These are phyloP conservation scores for Petunia hybrid DNA, from an alignment of 305 asterid species.

Conservation along the genomic window DNA sequence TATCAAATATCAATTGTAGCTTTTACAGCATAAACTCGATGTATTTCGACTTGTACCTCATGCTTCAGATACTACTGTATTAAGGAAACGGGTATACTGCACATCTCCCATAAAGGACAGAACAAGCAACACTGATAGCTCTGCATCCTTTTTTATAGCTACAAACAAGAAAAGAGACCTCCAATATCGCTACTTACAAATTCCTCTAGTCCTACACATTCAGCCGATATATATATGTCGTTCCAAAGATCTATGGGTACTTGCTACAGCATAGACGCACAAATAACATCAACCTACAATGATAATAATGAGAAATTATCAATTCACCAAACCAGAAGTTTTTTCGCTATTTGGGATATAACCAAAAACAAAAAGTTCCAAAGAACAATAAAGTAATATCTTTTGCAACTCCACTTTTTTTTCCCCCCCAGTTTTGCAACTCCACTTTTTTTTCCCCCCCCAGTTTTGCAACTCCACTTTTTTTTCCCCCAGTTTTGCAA, in stretches of 20 bases:
- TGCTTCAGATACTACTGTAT: neutral
- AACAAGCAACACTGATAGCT: neutral
- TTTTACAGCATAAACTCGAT: conserved; percentile 1
- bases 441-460: neutral
- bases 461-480: neutral
- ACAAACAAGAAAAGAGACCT: neutral
- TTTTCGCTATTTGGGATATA: neutral
- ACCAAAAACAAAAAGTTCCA: neutral
- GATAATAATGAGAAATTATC: neutral
- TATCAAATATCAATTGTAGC: neutral
- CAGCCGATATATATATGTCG: neutral
- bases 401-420: neutral
- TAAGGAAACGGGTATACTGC: neutral
- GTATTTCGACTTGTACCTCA: neutral
- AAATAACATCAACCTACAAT: conserved; percentile 12
- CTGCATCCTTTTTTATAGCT: neutral
- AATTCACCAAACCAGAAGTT: neutral
- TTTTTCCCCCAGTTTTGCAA: neutral
- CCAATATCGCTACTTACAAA: neutral
- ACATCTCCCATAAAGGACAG: neutral
- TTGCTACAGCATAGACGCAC: neutral
- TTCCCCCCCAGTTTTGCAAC: neutral
- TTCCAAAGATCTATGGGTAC: neutral
- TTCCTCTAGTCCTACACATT: neutral
- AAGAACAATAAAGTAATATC: neutral